Percentiles rank a stretch among this genome's conserved stretches.
Conservation (phyloP, 1,284 basidiomycete species). For the Leccinum subrobustum region DNA sequence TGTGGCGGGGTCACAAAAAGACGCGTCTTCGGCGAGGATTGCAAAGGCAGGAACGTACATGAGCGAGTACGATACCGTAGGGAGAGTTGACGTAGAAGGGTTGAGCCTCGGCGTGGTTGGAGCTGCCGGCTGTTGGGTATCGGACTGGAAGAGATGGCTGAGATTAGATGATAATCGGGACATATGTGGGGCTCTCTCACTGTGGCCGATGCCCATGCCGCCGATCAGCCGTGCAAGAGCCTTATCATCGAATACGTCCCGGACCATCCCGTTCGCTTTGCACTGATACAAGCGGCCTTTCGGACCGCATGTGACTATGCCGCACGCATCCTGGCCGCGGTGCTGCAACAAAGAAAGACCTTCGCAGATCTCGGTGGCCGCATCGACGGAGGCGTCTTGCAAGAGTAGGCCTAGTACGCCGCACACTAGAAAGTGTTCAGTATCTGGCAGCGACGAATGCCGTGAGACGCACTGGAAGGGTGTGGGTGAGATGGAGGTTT, state of each 20-base stretch:
- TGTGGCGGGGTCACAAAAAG: constrained; percentile 6
- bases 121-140: constrained; percentile 97
- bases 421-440: constrained; percentile 56
- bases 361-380: constrained; percentile 86
- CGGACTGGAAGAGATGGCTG: constrained; percentile 57
- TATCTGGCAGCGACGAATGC: neutral
- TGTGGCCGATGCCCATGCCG: constrained; percentile 98
- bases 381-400: constrained; percentile 74
- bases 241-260: constrained; percentile 91
- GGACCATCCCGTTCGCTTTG: constrained; percentile 99
- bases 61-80: constrained; percentile 97
- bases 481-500: constrained; percentile 3
- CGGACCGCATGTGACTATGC: constrained; percentile 94
- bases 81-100: constrained; percentile 99
- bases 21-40: neutral
- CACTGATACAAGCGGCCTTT: constrained; percentile 97
- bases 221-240: constrained; percentile 81
- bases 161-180: constrained; percentile 9
- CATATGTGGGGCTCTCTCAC: constrained; percentile 40
- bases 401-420: constrained; percentile 86
- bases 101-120: constrained; percentile 97
- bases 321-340: constrained; percentile 97
- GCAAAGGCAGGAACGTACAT: constrained; percentile 55
- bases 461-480: constrained; percentile 23
- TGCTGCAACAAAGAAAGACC: constrained; percentile 91